These are phyloP conservation scores for Chytriomyces confervae DNA, from an alignment of 192 early-diverging fungal genomes.

Conservation along the genomic window DNA sequence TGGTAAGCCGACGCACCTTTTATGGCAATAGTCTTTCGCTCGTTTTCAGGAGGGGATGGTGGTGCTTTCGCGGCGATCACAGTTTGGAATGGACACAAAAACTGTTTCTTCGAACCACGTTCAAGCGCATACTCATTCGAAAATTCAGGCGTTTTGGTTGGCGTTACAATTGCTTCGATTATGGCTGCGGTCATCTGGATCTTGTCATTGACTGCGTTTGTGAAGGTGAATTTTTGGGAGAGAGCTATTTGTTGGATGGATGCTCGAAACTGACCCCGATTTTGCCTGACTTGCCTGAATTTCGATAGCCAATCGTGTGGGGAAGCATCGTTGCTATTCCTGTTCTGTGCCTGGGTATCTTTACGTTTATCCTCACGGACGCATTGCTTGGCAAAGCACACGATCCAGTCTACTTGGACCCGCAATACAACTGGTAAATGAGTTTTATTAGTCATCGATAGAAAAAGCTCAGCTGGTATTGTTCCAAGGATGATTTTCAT, in stretches of 20 bases:
- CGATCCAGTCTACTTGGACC: constrained; percentile 42
- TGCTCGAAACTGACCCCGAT: background rate
- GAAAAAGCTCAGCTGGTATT: constrained; percentile 13
- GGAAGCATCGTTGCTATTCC: constrained; percentile 42
- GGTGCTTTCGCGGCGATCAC: background rate
- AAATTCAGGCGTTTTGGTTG: constrained; percentile 12
- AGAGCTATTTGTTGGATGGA: background rate
- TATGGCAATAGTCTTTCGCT: background rate
- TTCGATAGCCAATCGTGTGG: constrained; percentile 40
- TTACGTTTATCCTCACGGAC: constrained; percentile 38
- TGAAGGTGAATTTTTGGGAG: background rate
- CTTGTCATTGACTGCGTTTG: constrained; percentile 27
- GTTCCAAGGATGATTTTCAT: constrained; percentile 34
- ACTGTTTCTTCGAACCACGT: background rate
- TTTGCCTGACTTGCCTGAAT: background rate
- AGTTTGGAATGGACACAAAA: background rate
- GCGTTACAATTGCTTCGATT: constrained; percentile 11
- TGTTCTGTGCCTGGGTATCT: constrained; percentile 34
- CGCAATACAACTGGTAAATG: constrained; percentile 42
- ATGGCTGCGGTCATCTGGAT: constrained; percentile 27
- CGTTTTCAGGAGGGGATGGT: constrained; percentile 64
- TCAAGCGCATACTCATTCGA: background rate
- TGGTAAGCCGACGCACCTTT: constrained; percentile 9
- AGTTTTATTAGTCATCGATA: background rate
- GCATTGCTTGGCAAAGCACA: constrained; percentile 43